Evolutionary conservation across 139 green algal species (phyloP).

Genomic region (Chlamydomonas schloesseri): DNA sequence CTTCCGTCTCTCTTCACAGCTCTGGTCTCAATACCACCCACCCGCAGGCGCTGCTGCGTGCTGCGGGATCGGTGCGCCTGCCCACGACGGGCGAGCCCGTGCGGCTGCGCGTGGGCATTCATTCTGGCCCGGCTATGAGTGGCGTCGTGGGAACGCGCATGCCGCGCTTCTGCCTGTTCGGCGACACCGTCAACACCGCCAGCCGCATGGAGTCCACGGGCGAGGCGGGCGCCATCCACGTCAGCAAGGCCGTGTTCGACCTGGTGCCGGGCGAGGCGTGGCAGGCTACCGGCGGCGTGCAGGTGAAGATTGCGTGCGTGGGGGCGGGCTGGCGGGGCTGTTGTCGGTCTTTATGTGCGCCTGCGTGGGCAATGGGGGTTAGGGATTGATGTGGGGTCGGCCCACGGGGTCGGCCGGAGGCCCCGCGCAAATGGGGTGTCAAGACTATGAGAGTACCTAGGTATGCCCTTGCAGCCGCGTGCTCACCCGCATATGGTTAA

Average conservation of each 20-base stretch:
- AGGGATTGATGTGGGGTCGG: too few relatives aligned
- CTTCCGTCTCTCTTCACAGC: too few relatives aligned
- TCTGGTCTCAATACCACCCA: too few relatives aligned
- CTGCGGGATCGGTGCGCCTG: background rate
- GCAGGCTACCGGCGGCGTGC: background rate
- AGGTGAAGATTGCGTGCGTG: background rate
- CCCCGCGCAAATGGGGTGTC: too few relatives aligned
- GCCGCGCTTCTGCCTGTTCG: background rate
- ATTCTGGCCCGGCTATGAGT: slow-evolving; percentile 3
- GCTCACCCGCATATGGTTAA: too few relatives aligned
- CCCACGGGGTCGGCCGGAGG: too few relatives aligned
- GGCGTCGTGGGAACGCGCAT: background rate
- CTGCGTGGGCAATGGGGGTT: too few relatives aligned
- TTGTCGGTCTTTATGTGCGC: too few relatives aligned
- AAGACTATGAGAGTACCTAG: too few relatives aligned
- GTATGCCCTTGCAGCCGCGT: too few relatives aligned
- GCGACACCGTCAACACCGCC: background rate
- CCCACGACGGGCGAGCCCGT: background rate
- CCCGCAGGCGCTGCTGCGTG: slow-evolving; percentile 1
- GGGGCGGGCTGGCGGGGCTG: too few relatives aligned
- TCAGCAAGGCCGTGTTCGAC: background rate
- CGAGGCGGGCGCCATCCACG: background rate
- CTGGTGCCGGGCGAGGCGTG: background rate
- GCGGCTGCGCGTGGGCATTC: slow-evolving; percentile 32
- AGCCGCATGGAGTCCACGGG: background rate